Evolutionary conservation across 2,329 filamentous ascomycete genomes (phyloP), one percentile per base, ranked within the genome.

Genomic region (Alternaria incomplexa): DNA sequence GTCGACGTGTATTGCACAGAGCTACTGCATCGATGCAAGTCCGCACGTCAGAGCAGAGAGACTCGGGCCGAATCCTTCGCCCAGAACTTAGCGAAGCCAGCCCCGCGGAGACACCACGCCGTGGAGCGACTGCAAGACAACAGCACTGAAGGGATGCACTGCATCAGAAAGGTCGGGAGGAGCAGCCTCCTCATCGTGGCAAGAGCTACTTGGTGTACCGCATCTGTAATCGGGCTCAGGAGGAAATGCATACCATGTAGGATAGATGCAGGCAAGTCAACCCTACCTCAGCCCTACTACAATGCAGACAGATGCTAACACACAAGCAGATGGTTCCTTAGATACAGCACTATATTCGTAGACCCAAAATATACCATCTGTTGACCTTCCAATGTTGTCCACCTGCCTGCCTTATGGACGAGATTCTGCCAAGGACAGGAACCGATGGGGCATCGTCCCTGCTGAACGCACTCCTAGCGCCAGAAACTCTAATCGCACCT

Each of bases 401-500:
- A 57, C 15, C 28, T 15, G 17, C 30, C 40, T 48, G 23, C 43
- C 15, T n/a, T 43, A 23, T 56, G 56, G n/a, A 40, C 60, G 5
- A 40, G 30, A 57, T 22, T 53, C 23, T 56, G 63, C 63, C 65
- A 62, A 68, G 65, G 51, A 60, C 17, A 40, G 56, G 58, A 61
- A 55, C 54, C 43, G 48, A 51, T 51, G 36, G 52, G 51, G 43
- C 40, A 52, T 53, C 20, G 58, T 57, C 36, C 56, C 50, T 58
- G 48, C 58, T 43, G 23, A 59, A 28, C 30, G 26, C 57, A 30
- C 40, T 46, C 52, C 60, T 66, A 68, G 65, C 63, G 63, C 26
- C 22, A 57, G 54, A 62, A 66, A 68, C 65, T 64, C 66, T 68
- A 68, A 58, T 68, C 54, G 15, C 61, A 68, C 65, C 53, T 62